Base-by-base conservation (phyloP, 768 basidiomycete genomes). In the Cystofilobasidium capitatum region DNA sequence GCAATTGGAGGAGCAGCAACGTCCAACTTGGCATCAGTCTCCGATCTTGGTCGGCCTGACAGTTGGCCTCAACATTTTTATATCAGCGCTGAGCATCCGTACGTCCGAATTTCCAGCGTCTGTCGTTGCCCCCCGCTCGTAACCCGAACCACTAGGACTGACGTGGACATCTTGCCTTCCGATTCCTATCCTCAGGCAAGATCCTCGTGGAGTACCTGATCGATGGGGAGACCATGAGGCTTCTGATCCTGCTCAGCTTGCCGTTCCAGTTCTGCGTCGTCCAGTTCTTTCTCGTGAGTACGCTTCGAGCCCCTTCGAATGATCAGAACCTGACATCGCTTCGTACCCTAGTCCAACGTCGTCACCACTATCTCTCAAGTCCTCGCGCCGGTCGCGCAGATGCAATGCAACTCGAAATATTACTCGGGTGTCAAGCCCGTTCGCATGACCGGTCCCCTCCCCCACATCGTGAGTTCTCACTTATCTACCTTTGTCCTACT, bases 161-260 rank as follows among this genome's bases (percentile, higher is more conserved):
- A n/a, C n/a, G n/a, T 36, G 14, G 17, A 12, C 22, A 2, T 61
- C 60, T 20, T 45, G n/a, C 29, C 16, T 10, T n/a, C 33, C 26
- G 0, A 26, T 29, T 22, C 26, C 24, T 1, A 13, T 20, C n/a
- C 31, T 5, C 33, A 62, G 61, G 47, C 20, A 54, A 47, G 0
- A 54, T 91, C 42, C 68, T 91, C 12, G 78, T 83, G 64, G 89
- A 91, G 75, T 86, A 80, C 66, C 77, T 83, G 5, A 76, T 89
- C 58, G 91, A 92, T 73, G 80, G 82, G 24, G 73, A 80, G 24
- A 84, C 81, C 73, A 77, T 70, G 1, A 81, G 89, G 6, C 88
- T 92, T 64, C 82, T 80, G 4, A 81, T 93, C 3, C 70, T 89
- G 7, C 80, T 76, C 17, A 84, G 87, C 1, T 75, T 80, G 0